Percentiles rank a stretch among this genome's conserved stretches.
Conservation (phyloP, 768 basidiomycete species). For the Symmetrospora coprosmae region DNA sequence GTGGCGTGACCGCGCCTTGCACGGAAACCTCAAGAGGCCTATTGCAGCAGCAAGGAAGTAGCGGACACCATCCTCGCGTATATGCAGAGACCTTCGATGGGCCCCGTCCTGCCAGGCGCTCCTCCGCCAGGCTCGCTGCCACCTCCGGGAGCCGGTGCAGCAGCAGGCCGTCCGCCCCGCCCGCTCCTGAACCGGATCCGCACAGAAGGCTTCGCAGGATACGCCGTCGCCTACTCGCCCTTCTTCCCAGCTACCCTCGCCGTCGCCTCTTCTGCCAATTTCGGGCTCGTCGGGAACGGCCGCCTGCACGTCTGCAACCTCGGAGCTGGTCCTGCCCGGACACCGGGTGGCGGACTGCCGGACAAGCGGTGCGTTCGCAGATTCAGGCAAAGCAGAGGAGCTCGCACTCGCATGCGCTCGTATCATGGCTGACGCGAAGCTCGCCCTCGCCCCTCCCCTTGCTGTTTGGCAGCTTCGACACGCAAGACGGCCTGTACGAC, state of each 20-base stretch:
- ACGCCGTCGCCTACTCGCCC: slow-evolving; percentile 36
- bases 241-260: slow-evolving; percentile 38
- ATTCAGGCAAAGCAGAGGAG: neutral
- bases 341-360: slow-evolving; percentile 48
- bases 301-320: slow-evolving; percentile 46
- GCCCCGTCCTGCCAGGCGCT: neutral
- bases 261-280: slow-evolving; percentile 43
- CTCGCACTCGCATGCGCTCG: neutral
- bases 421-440: neutral
- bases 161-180: neutral
- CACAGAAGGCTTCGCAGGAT: slow-evolving; percentile 36
- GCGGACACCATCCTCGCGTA: too few species aligned
- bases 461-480: slow-evolving; percentile 52
- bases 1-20: too few species aligned
- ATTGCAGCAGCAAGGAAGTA: too few species aligned
- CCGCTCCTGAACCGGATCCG: slow-evolving; percentile 3
- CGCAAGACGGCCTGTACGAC: slow-evolving; percentile 78
- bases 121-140: neutral
- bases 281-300: slow-evolving; percentile 89
- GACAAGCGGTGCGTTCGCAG: slow-evolving; percentile 45
- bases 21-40: too few species aligned
- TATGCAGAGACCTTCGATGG: too few species aligned
- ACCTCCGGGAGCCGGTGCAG: neutral
- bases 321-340: slow-evolving; percentile 30
- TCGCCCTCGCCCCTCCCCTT: slow-evolving; percentile 26